Evolutionary conservation across 208 protist species (phyloP).

Genomic region (Wallacemonas sp.): DNA sequence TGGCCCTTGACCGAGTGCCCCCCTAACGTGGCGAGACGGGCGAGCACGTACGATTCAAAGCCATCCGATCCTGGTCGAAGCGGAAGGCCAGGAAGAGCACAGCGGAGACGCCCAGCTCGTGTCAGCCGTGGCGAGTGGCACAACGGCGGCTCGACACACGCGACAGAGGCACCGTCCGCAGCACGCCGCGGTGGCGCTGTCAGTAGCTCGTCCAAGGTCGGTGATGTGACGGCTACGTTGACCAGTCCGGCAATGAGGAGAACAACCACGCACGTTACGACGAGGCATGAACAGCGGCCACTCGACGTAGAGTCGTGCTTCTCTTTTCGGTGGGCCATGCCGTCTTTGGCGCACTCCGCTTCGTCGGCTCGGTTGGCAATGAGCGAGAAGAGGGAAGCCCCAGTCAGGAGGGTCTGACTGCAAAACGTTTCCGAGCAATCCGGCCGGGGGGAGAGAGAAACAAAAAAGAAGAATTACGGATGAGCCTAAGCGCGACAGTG

Average conservation of each 20-base stretch:
- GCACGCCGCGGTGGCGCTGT: not conserved
- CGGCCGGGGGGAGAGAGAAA: too few relatives aligned
- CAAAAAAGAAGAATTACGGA: too few relatives aligned
- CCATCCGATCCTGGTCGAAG: conserved; percentile 15
- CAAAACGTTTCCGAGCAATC: too few relatives aligned
- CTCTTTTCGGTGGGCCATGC: too few relatives aligned
- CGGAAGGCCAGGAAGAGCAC: conserved; percentile 14
- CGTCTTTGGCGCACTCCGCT: too few relatives aligned
- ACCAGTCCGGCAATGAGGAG: conserved; percentile 3
- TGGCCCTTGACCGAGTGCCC: conserved; percentile 47
- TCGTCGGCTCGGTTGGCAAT: too few relatives aligned
- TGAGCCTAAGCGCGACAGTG: too few relatives aligned
- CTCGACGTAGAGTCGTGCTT: not conserved
- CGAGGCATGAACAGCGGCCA: not conserved
- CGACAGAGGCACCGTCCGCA: not conserved
- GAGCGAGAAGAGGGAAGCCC: too few relatives aligned
- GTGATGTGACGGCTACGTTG: not conserved
- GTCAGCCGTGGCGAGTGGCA: conserved; percentile 24
- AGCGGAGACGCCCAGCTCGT: conserved; percentile 17
- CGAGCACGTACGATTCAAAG: conserved; percentile 38
- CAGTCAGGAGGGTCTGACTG: too few relatives aligned
- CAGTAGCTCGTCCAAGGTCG: not conserved
- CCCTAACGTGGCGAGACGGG: conserved; percentile 30
- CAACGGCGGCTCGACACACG: conserved; percentile 27
- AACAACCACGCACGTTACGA: not conserved